These are phyloP conservation scores for Pyrenophora teres DNA, from an alignment of 2,329 filamentous ascomycete species.

Conservation along the genomic window DNA sequence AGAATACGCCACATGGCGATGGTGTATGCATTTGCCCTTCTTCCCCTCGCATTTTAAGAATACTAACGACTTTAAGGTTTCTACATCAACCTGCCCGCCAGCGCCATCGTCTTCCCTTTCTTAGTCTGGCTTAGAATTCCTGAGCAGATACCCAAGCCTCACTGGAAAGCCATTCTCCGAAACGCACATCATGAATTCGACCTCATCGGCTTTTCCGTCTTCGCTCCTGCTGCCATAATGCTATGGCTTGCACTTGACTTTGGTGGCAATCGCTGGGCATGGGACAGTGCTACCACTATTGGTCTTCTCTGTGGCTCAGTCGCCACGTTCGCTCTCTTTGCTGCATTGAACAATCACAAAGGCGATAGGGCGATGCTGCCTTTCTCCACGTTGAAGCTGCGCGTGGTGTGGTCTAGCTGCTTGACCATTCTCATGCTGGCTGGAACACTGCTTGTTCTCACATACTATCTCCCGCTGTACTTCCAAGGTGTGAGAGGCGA, in stretches of 20 bases:
- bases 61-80: constrained; percentile 19
- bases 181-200: constrained; percentile 55
- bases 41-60: background rate
- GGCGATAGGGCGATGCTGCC: constrained; percentile 69
- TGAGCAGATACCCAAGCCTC: constrained; percentile 53
- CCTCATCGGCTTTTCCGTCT: constrained; percentile 54
- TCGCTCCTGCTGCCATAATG: constrained; percentile 53
- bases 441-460: constrained; percentile 61
- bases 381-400: constrained; percentile 4
- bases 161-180: constrained; percentile 48
- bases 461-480: constrained; percentile 72
- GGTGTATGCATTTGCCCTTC: constrained; percentile 36
- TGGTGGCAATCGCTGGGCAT: constrained; percentile 55
- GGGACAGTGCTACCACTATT: constrained; percentile 57
- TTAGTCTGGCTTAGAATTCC: constrained; percentile 51
- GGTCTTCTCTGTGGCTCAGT: constrained; percentile 56
- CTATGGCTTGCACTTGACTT: constrained; percentile 57
- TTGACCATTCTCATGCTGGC: constrained; percentile 63
- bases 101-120: constrained; percentile 47
- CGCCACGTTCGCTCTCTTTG: constrained; percentile 55
- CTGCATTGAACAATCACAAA: constrained; percentile 58
- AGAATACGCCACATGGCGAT: constrained; percentile 53
- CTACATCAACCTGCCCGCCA: constrained; percentile 47
- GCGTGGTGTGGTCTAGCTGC: constrained; percentile 38
- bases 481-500: constrained; percentile 68